These are phyloP conservation scores for Trichoderma cornu-damae DNA, from an alignment of 2,329 filamentous ascomycete genomes.

Conservation along the genomic window DNA sequence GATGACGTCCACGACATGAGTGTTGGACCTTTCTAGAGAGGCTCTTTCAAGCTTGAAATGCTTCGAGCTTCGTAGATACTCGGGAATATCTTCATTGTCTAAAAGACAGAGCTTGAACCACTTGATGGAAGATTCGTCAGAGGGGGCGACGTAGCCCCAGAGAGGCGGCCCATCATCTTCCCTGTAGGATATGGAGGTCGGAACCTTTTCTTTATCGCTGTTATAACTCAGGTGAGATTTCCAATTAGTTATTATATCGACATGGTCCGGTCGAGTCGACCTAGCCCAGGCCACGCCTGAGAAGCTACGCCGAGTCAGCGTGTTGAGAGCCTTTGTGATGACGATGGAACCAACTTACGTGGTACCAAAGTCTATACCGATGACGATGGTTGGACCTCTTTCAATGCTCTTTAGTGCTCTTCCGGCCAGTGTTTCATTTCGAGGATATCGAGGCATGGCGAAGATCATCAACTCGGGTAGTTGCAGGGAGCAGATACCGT, in stretches of 20 bases:
- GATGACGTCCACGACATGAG: constrained; percentile 28
- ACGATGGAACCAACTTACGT: constrained; percentile 30
- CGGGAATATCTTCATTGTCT: constrained; percentile 28
- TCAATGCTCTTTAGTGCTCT: background rate
- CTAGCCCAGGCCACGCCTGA: constrained; percentile 40
- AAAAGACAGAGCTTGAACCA: constrained; percentile 43
- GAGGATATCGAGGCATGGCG: background rate
- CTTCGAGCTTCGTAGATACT: constrained; percentile 21
- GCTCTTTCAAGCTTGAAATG: constrained; percentile 22
- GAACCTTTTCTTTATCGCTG: constrained; percentile 31
- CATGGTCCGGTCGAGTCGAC: constrained; percentile 25
- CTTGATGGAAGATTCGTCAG: constrained; percentile 23
- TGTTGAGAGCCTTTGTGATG: background rate
- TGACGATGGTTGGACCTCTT: constrained; percentile 25
- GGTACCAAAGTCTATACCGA: constrained; percentile 45
- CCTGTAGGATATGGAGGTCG: constrained; percentile 27
- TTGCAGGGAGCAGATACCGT: background rate
- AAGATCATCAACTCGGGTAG: background rate
- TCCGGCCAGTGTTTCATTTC: background rate
- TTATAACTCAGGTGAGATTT: constrained; percentile 22
- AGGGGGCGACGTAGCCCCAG: constrained; percentile 34
- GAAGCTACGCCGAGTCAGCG: constrained; percentile 25
- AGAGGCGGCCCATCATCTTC: rapidly evolving
- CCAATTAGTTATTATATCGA: constrained; percentile 33
- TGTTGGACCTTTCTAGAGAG: constrained; percentile 14